phyloP scores from a whole-genome alignment of 306 rosid species.

The Prunus armeniaca region DNA sequence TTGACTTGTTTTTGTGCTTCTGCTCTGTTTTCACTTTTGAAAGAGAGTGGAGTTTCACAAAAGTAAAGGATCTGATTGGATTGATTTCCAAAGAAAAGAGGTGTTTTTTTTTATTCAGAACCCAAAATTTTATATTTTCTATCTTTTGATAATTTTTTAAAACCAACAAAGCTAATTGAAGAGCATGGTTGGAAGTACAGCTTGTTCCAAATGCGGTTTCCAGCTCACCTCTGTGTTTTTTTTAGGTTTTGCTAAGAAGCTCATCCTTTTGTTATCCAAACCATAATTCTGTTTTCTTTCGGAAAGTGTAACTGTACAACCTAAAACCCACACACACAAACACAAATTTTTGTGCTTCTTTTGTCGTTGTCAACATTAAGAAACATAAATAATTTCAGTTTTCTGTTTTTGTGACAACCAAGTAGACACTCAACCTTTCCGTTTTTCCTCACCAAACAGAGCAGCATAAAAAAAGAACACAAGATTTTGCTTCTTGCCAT shows the following conservation, averaged over 20 bases:
- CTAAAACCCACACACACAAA: not conserved
- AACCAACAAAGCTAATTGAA: not conserved
- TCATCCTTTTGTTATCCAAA: constrained; percentile 2
- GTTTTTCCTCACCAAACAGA: not conserved
- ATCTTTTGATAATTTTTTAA: not conserved
- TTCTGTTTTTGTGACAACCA: not conserved
- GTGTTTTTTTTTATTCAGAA: not conserved
- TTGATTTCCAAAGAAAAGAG: too few relatives aligned
- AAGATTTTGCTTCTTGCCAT: too few relatives aligned
- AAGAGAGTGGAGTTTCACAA: too few relatives aligned
- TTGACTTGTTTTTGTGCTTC: too few relatives aligned
- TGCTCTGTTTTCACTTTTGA: not conserved
- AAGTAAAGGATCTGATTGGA: too few relatives aligned
- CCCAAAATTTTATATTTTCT: not conserved
- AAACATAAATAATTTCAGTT: not conserved
- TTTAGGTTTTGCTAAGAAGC: not conserved
- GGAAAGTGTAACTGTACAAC: not conserved
- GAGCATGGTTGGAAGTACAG: not conserved
- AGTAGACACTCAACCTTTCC: not conserved
- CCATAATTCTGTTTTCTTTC: not conserved
- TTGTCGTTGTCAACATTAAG: constrained; percentile 19
- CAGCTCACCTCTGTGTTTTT: not conserved
- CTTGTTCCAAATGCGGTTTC: not conserved
- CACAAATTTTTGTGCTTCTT: not conserved
- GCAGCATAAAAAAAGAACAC: not conserved